A percentile compares a stretch with the other conserved stretches of the same genome.
Conservation (phyloP, 805 yeast species). For the Kluyveromyces nonfermentans region DNA sequence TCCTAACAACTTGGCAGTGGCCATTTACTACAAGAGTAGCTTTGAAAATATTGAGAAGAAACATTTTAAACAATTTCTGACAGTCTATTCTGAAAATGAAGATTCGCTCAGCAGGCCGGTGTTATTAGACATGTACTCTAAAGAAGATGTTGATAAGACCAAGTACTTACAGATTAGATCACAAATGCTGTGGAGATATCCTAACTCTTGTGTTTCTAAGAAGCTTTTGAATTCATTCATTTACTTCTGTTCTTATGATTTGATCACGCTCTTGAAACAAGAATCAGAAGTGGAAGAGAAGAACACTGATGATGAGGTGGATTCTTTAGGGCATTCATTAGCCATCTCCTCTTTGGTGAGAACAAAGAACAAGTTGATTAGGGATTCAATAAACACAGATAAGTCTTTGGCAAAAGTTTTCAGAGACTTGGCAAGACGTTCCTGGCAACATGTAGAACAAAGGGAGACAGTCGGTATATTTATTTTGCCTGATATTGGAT, state of each 20-base stretch:
- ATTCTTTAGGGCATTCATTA: conserved; percentile 8
- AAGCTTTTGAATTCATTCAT: conserved; percentile 67
- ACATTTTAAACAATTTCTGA: conserved; percentile 45
- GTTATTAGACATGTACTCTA: conserved; percentile 64
- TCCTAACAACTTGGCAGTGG: conserved; percentile 59
- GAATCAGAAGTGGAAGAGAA: conserved; percentile 13
- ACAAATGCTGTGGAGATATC: conserved; percentile 83
- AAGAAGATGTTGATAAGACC: conserved; percentile 57
- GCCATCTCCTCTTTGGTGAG: conserved; percentile 28
- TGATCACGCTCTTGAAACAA: conserved; percentile 38
- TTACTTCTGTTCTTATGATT: conserved; percentile 48
- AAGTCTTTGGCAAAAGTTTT: conserved; percentile 58
- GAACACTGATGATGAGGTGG: conserved; percentile 9
- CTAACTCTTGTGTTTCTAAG: conserved; percentile 68
- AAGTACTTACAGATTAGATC: conserved; percentile 72
- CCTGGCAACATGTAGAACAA: conserved; percentile 69
- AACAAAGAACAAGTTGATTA: conserved; percentile 17
- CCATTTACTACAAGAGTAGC: conserved; percentile 65
- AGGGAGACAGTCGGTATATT: conserved; percentile 61
- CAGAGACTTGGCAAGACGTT: conserved; percentile 81
- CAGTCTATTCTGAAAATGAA: conserved; percentile 48
- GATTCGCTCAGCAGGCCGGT: conserved; percentile 28
- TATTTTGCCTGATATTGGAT: conserved; percentile 57
- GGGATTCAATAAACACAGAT: conserved; percentile 24
- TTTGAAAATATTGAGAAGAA: conserved; percentile 67